Base-by-base conservation (phyloP, 1,284 basidiomycete genomes). In the Ganoderma sinense region DNA sequence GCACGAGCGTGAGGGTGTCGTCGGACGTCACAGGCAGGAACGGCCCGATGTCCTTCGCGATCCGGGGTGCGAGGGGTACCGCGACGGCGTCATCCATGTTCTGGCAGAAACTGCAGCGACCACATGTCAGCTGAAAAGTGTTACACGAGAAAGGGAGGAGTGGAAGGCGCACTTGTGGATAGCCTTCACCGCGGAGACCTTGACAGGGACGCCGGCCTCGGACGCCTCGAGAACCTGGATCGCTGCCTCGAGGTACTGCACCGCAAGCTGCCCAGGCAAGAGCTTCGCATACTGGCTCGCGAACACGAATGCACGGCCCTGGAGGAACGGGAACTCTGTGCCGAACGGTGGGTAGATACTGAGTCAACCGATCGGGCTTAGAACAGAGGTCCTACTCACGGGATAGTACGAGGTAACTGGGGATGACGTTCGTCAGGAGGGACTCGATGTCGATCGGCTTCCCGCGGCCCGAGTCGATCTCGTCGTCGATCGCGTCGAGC, bases 301-400 rank as follows among this genome's bases (percentile, higher is more conserved):
- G 77, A 99, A 97, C 51, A 99, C 95, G 72, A 99, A 98, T 2
- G 92, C 94, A 67, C 97, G 88, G 11, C 97, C 98, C 81, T 98
- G 97, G 61, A 99, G 82, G 87, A 98, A 98, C 0, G 96, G 94
- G 65, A 86, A 88, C 18, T 94, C 96, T 95, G 71, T 2, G 29
- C 59, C 11, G 45, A 59, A 55, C 11, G 31, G 23, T 11, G 23
- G 59, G 33, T 3, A 36, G 5, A 20, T 58, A 11, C 7, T n/a
- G 33, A n/a, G 10, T 31, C 2, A 31, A 31, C 14, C 33, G 51
- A 41, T n/a, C 23, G 10, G 18, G 43, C n/a, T 31, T 45, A 53
- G 56, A 16, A 40, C 20, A 36, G 67, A 43, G 36, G n/a, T 11
- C 4, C 11, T 53, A 81, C 84, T 65, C 74, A 93, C 93, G 89